Base-by-base conservation (phyloP, 805 yeast genomes). In the Barnettozyma sp. region DNA sequence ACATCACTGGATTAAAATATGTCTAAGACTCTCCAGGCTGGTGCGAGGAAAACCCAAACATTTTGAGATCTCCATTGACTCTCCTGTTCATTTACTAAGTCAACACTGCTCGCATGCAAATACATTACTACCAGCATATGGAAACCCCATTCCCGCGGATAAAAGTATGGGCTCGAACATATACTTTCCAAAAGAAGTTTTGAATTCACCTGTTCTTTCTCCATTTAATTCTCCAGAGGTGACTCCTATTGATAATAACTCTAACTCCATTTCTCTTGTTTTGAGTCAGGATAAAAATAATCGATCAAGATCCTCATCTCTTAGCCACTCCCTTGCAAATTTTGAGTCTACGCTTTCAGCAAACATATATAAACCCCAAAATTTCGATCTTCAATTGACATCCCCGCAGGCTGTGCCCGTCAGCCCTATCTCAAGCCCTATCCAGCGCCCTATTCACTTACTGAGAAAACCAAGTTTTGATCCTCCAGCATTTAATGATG, bases 1-100 rank as follows among this genome's bases (percentile, higher is more conserved):
- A 6, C 90, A 84, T 50, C 99, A 92, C 60, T 92, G 98, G 97
- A 78, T 92, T 50, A 92, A 92, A 60, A 71, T 92, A 12, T 82
- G 94, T 44, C 61, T 92, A 35, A 64, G 97, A 34, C 65, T 92
- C 26, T 83, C 95, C 5, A 74, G 71, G 45, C 53, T 68, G n/a
- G 78, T 82, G 29, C 68, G 71, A 31, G 70, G 65, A 10, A 84
- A 84, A 53, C 66, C 94, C 30, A 92, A 88, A 55, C 97, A 87
- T 54, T 92, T 82, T 55, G 99, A 92, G 62, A 83, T 92, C 30
- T 78, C 86, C 40, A 90, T 92, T 38, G 99, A 92, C 58, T 84
- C 96, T 3, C 98, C 98, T 4, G 78, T 92, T 41, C 94, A 83
- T 50, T 67, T 92, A 5, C 62, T 88, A 34, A 78, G 88, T 33